Base-by-base conservation (phyloP, 192 early-diverging fungal species). In the Jimgerdemannia flammicorona region DNA sequence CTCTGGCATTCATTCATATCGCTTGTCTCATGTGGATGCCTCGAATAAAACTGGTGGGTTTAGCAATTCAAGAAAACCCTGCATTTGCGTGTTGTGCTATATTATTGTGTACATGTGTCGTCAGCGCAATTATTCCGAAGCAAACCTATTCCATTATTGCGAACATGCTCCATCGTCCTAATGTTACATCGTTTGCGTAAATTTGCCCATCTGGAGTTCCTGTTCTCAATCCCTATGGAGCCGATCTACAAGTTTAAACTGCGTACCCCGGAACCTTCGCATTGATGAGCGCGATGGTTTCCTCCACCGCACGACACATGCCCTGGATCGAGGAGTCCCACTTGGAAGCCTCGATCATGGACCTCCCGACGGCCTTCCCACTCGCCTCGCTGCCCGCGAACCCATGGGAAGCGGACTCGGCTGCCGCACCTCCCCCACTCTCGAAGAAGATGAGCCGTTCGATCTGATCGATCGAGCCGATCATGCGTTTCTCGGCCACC, bases 391-490 rank as follows among this genome's bases (percentile, higher is more conserved):
- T 73, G 4, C 81, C 83, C 19, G 74, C 72, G 4, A 78, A 75
- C 14, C 49, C 72, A 44, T 72, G 75, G 3, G 82, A 68, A 18
- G 72, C 78, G 29, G 65, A 64, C 8, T 77, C 70, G 19, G 75
- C 72, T 2, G 73, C 49, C 43, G 78, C 78, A 44, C 76, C 77
- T 18, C 78, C 82, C 0, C 75, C 83, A 49, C 90, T 89, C 73
- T 92, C 91, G 77, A 99, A 99, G 70, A 89, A 92, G 65, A 99
- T 90, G 10, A 95, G 77, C 40, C 87, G 81, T 43, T 96, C 94
- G 44, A 96, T 91, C 79, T 98, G 97, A 82, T 99, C 97, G 75
- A 99, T 97, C 42, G 84, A 88, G 18, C 95, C 97, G 59, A 88
- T 83, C 91, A 99, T 88, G 20, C 95, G 81, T 19, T 93, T 91